Conservation (phyloP, 148 eudicot genomes). For the Diospyros lotus region DNA sequence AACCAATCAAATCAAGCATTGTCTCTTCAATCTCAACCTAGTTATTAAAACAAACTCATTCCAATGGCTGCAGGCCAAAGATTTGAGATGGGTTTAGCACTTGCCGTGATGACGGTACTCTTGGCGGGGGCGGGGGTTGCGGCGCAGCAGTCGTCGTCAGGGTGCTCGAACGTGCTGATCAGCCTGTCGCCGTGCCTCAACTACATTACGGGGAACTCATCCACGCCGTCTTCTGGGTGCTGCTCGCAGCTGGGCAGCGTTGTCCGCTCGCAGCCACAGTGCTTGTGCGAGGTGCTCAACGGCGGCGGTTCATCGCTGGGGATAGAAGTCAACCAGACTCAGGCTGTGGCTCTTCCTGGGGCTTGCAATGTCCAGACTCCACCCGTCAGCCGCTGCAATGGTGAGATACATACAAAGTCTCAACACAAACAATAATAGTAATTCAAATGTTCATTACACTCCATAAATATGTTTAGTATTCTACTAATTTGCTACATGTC, state of each 20-base stretch:
- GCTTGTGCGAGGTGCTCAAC: conserved; percentile 25
- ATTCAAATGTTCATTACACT: background rate
- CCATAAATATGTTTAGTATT: background rate
- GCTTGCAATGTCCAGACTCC: conserved; percentile 36
- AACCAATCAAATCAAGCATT: background rate
- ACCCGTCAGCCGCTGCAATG: conserved; percentile 29
- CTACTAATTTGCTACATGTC: conserved; percentile 11
- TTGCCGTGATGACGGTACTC: background rate
- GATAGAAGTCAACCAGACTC: conserved; percentile 32
- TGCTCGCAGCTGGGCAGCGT: conserved; percentile 36
- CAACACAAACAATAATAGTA: background rate
- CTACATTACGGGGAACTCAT: conserved; percentile 53
- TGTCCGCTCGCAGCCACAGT: conserved; percentile 23
- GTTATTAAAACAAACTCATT: background rate
- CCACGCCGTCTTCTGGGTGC: conserved; percentile 48
- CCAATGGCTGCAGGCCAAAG: background rate
- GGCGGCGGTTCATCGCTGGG: conserved; percentile 29
- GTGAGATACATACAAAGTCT: conserved; percentile 12
- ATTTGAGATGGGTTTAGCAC: background rate
- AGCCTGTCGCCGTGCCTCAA: conserved; percentile 58
- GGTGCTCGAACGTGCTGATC: conserved; percentile 35
- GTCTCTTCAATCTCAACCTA: background rate
- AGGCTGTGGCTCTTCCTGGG: conserved; percentile 28
- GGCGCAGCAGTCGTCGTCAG: conserved; percentile 12
- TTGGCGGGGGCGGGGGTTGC: background rate